Base-by-base conservation (phyloP, 1,139 yeast species). In the Arxiozyma heterogenica region DNA sequence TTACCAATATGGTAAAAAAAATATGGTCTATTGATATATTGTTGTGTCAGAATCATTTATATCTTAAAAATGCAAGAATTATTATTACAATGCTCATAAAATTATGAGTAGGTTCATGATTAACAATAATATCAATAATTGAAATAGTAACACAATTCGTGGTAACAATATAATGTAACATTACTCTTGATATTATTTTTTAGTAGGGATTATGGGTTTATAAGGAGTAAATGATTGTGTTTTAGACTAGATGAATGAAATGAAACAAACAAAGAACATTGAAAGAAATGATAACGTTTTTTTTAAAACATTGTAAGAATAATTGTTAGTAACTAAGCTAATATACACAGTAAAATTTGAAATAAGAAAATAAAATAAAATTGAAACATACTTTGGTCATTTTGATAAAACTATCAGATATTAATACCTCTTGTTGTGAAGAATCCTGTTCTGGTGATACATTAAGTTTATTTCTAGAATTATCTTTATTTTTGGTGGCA, bases 171-270 rank as follows among this genome's bases (percentile, higher is more conserved):
- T 34, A 34, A 34, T 34, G n/a, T 12, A 34, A 2, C 8, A 34
- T 34, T 34, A 34, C 39, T 34, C n/a, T 6, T 4, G 4, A 34
- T 34, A 34, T 34, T 34, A 34, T 34, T 34, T 34, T 11, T 38
- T 11, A 17, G 38, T 21, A 23, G 54, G 45, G 52, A 54, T 41
- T 15, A 58, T 47, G 12, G 63, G 54, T 27, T 54, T 55, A 38
- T 60, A 60, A 1, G 63, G 63, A 12, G 57, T 55, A 48, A 59
- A 60, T 12, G 47, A 52, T 25, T 55, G 55, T 9, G 54, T 53
- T 27, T 53, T 49, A 4, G 60, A 54, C 61, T 57, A 39, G 17
- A 25, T 11, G 18, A 30, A 27, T 34, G 7, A 21, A 20, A 23
- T n/a, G 15, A 34, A 34, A 15, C n/a, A 34, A 34, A 11, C n/a